Base-by-base conservation (phyloP, 2,329 filamentous ascomycete species). In the Xylariaceae sp. region DNA sequence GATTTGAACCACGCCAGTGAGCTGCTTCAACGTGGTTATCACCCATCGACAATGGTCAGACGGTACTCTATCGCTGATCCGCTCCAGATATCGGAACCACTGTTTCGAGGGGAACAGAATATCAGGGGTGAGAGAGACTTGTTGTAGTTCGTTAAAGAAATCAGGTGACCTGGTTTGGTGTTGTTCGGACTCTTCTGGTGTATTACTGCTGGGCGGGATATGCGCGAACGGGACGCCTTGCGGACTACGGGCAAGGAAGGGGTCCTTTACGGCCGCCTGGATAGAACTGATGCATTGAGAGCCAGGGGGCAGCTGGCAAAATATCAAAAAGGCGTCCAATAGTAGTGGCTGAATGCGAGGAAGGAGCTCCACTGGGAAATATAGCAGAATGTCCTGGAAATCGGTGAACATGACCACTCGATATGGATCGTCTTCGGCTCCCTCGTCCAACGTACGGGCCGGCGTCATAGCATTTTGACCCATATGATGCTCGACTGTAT, bases 321-420 rank as follows among this genome's bases (percentile, higher is more conserved):
- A 92, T 4, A 84, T 74, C 1, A 92, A 72, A 64, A 92, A 92
- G 2, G 86, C 85, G 67, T 92, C 83, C 17, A 94, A 56, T 0
- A 95, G 72, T 34, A 80, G 71, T 8, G 72, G 67, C 6, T 71
- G 73, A 0, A 82, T 69, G 2, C 61, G 60, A 57, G 70, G 57
- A 59, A 78, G 65, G 30, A 70, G 69, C 4, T 56, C 37, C 0
- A 64, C 54, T 0, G 83, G 82, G 3, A 87, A 72, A 53, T 75
- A 67, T 37, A 85, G 75, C 1, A 96, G 69, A 34, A 88, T 79
- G 0, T 82, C 78, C 62, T 84, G 76, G 17, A 97, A 77, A 70
- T 97, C 94, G 0, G 85, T 83, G 66, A 87, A 92, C 69, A 97
- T 83, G 51, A 96, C 82, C 2, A 94, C 84, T 42, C 92, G 83